phyloP scores from a whole-genome alignment of 129 eudicot species.

The Silybum marianum region DNA sequence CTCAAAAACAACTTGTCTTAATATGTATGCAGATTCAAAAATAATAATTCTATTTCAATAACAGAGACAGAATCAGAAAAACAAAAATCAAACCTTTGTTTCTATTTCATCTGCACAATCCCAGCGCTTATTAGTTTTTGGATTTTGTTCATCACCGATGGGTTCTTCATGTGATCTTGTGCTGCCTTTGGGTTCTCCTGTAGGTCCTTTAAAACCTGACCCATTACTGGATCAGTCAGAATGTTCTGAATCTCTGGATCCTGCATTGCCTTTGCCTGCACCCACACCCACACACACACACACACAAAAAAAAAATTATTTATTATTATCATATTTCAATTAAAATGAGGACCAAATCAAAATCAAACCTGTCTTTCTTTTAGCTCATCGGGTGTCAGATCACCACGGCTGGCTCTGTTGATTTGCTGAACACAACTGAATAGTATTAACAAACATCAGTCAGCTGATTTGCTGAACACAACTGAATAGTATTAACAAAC shows the following conservation, averaged over 20 bases:
- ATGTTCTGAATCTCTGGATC: conserved; percentile 94
- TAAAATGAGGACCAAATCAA: neutral
- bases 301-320: no score
- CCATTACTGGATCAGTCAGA: conserved; percentile 91
- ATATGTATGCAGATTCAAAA: no score
- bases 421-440: conserved; percentile 91
- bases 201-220: conserved; percentile 81
- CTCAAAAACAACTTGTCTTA: no score
- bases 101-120: conserved; percentile 66
- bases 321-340: neutral
- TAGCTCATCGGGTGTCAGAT: conserved; percentile 80
- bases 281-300: no score
- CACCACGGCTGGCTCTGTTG: conserved; percentile 95
- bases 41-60: neutral
- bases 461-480: conserved; percentile 88
- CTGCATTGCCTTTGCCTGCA: conserved; percentile 96
- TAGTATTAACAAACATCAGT: conserved; percentile 69
- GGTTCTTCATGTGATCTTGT: conserved; percentile 90
- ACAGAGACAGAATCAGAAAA: no score
- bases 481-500: conserved; percentile 40
- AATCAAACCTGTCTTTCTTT: conserved; percentile 92
- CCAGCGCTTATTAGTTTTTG: conserved; percentile 87
- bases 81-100: neutral
- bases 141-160: conserved; percentile 77
- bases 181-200: conserved; percentile 96